A percentile compares a stretch with the other conserved stretches of the same genome.
phyloP scores from a whole-genome alignment of 805 yeast species.

The Wickerhamiella lipophila region DNA sequence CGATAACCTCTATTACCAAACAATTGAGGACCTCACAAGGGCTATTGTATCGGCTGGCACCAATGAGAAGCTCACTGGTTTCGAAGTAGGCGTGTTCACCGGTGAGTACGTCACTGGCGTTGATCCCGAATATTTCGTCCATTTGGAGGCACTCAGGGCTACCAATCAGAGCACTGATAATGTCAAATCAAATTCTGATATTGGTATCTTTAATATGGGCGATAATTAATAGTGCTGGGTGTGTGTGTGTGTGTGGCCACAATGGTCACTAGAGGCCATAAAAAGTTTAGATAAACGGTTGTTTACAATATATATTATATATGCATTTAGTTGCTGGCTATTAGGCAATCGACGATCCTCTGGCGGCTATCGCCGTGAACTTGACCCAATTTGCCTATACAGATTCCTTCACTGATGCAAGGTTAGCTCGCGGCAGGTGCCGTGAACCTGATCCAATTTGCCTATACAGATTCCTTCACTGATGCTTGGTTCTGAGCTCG shows the following conservation, averaged over 20 bases:
- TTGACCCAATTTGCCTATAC: too few species aligned
- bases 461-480: too few species aligned
- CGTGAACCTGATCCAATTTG: too few species aligned
- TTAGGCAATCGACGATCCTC: too few species aligned
- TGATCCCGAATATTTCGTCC: conserved; percentile 67
- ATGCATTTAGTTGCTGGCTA: conserved; percentile 33
- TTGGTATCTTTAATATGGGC: conserved; percentile 48
- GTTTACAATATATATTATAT: conserved; percentile 25
- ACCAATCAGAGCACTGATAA: conserved; percentile 50
- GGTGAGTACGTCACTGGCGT: conserved; percentile 92
- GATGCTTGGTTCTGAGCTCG: too few species aligned
- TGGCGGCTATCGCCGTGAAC: too few species aligned
- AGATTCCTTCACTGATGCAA: too few species aligned
- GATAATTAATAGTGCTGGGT: conserved; percentile 29
- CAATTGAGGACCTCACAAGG: conserved; percentile 64
- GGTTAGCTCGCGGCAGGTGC: too few species aligned
- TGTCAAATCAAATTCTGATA: conserved; percentile 67
- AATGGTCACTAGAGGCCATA: background rate
- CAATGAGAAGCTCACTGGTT: conserved; percentile 37
- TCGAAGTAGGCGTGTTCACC: conserved; percentile 94
- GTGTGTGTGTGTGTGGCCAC: too few species aligned
- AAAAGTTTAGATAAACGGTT: background rate
- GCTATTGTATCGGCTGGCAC: conserved; percentile 46
- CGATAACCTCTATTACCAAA: conserved; percentile 81
- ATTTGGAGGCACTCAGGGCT: conserved; percentile 73